Evolutionary conservation across 257 asterid species (phyloP), one percentile per base, ranked within the genome.

Genomic region (Fraxinus cuspidata): DNA sequence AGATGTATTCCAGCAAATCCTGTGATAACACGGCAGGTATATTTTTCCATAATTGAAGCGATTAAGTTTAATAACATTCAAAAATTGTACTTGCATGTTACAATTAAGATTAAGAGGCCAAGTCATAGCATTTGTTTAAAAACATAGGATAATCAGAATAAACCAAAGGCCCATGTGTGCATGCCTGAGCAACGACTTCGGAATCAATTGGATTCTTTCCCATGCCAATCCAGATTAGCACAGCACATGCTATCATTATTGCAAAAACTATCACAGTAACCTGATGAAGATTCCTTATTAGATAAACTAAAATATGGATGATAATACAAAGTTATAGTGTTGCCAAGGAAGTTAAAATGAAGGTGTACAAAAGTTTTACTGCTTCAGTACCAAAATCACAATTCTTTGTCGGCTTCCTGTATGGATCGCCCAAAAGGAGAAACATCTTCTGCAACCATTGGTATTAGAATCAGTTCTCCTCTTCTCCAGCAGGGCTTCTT

Each of bases 331-430:
- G 49, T 23, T 75, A 60, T 1, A 23, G 7, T 7, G 18, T 31
- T 19, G 70, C 66, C 72, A 77, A 29, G 64, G 53, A 73, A 80
- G 37, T 19, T 21, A 72, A 58, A 60, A 68, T 38, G 35, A 70
- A 49, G 74, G 69, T 5, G 3, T 21, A 60, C 31, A 60, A 21
- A 23, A 25, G 68, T 23, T 60, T 60, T 27, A 27, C 47, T 78
- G 66, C 8, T 65, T 60, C 40, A 53, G 18, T 88, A 95, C 99
- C 97, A 95, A 84, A 84, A 90, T 86, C 84, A 91, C 99, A 71
- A 87, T 82, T 90, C 87, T 95, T 78, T 95, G 99, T 67, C 96
- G 98, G 89, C 97, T 91, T 82, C 99, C 97, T 47, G 90, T 81
- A 76, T 65, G 88, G 71, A 78, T 38, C 15, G 82, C 85, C 77